Conservation (phyloP, 106 monocot genomes). For the Vanilla planifolia region DNA sequence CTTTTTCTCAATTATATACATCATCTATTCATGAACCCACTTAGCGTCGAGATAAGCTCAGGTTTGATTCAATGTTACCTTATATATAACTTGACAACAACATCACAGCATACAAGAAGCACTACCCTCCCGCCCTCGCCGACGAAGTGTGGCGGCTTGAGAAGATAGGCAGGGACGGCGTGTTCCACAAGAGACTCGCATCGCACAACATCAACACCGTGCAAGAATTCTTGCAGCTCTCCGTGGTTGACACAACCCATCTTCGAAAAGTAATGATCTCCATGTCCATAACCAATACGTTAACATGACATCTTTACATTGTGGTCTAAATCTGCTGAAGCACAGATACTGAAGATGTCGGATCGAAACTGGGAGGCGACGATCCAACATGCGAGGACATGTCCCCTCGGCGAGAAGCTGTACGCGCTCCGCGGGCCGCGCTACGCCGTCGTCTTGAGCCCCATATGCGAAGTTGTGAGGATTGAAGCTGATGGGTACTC, state of each 20-base stretch:
- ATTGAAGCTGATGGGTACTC: neutral
- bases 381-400: slow-evolving; percentile 2
- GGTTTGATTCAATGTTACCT: too few species aligned
- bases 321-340: neutral
- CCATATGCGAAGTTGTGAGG: slow-evolving; percentile 5
- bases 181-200: slow-evolving; percentile 40
- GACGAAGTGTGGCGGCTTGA: slow-evolving; percentile 74
- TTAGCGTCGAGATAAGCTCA: too few species aligned
- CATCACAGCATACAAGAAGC: slow-evolving; percentile 55
- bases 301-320: neutral
- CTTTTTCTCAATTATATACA: too few species aligned
- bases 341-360: slow-evolving; percentile 1
- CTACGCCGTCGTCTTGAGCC: neutral
- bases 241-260: slow-evolving; percentile 11
- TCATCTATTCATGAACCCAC: too few species aligned
- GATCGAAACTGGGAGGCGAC: neutral
- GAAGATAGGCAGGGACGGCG: slow-evolving; percentile 53
- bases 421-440: neutral
- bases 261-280: slow-evolving; percentile 28
- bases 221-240: slow-evolving; percentile 47
- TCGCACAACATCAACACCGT: slow-evolving; percentile 28
- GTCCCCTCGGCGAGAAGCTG: slow-evolving; percentile 1
- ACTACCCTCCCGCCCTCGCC: slow-evolving; percentile 39
- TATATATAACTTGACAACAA: too few species aligned
- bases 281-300: neutral